A percentile compares a stretch with the other conserved stretches of the same genome.
These are phyloP conservation scores for Dalechampia spathulata DNA, from an alignment of 441 rosid species.

Conservation along the genomic window DNA sequence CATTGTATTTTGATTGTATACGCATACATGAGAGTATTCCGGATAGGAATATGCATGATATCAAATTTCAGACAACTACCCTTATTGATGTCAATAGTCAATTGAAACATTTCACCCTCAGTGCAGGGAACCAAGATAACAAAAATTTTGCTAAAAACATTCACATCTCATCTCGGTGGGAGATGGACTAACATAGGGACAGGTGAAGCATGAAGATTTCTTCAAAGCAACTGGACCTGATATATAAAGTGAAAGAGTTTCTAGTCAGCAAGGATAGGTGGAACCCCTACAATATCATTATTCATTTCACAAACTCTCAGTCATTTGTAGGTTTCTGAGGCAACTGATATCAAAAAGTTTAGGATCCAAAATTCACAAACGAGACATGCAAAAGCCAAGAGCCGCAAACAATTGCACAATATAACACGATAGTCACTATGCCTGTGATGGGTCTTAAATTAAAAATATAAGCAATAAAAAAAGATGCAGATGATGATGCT, in stretches of 20 bases:
- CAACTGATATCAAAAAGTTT: neutral
- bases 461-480: neutral
- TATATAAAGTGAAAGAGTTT: slow-evolving; percentile 7
- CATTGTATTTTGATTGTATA: slow-evolving; percentile 20
- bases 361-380: neutral
- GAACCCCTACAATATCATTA: neutral
- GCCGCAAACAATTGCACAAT: neutral
- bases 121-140: slow-evolving; percentile 8
- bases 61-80: slow-evolving; percentile 2
- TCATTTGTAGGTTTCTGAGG: neutral
- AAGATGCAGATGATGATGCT: neutral
- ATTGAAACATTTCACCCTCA: slow-evolving; percentile 2
- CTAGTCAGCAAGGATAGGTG: neutral
- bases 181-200: slow-evolving; percentile 1
- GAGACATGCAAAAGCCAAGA: too few species aligned
- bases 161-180: slow-evolving; percentile 10
- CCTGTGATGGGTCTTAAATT: neutral
- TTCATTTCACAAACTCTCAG: neutral
- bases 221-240: slow-evolving; percentile 17
- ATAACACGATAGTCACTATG: neutral
- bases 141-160: neutral
- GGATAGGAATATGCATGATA: neutral
- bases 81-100: slow-evolving; percentile 15
- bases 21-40: neutral
- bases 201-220: neutral